Conservation (phyloP, 441 rosid species). For the Eutrema salsugineum region DNA sequence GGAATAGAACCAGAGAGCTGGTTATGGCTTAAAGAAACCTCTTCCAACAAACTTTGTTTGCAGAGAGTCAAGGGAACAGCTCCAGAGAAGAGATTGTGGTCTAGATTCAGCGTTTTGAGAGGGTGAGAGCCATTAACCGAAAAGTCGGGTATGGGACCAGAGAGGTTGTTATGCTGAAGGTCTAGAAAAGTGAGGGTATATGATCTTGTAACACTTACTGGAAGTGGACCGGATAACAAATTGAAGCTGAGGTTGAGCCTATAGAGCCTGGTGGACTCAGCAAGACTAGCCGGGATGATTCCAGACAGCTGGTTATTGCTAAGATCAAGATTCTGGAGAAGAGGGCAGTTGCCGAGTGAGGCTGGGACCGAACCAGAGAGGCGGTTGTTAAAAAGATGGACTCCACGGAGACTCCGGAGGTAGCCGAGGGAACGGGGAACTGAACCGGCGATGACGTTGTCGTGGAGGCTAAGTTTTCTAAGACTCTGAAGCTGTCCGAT, state of each 20-base stretch:
- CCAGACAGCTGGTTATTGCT: constrained; percentile 53
- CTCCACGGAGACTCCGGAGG: constrained; percentile 55
- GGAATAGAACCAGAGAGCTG: constrained; percentile 62
- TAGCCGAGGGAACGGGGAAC: constrained; percentile 62
- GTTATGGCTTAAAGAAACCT: constrained; percentile 58
- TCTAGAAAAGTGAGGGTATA: constrained; percentile 51
- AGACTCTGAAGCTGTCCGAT: constrained; percentile 58
- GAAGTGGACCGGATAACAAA: constrained; percentile 47
- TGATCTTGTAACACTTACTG: constrained; percentile 37
- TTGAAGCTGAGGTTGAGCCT: constrained; percentile 65
- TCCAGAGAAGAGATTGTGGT: constrained; percentile 50
- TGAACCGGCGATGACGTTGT: constrained; percentile 47
- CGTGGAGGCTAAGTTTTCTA: constrained; percentile 61
- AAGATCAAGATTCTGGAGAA: constrained; percentile 58
- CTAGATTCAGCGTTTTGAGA: constrained; percentile 38
- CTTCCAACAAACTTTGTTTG: constrained; percentile 40
- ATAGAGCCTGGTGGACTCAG: constrained; percentile 46
- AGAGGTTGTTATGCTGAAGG: constrained; percentile 55
- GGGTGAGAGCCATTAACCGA: constrained; percentile 35
- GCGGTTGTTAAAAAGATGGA: constrained; percentile 65
- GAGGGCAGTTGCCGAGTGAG: constrained; percentile 48
- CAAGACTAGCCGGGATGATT: constrained; percentile 47
- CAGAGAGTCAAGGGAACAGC: constrained; percentile 40
- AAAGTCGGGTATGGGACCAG: constrained; percentile 49
- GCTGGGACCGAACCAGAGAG: constrained; percentile 63